Evolutionary conservation across 2,329 filamentous ascomycete species (phyloP), one percentile per base, ranked within the genome.

Genomic region (Aspergillus neotritici): DNA sequence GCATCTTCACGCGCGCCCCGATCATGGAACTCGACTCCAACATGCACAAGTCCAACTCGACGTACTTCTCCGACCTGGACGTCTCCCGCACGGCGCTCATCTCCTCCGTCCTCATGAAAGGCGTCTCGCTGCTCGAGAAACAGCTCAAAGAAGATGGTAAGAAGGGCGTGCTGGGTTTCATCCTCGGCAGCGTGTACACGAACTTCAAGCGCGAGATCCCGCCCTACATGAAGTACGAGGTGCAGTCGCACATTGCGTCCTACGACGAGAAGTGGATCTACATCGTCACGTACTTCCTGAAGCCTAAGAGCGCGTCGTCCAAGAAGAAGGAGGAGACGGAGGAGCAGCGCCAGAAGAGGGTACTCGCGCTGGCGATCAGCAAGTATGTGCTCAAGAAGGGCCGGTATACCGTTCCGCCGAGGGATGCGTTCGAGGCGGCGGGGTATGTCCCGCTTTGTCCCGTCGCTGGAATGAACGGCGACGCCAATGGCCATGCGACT

Each of bases 31-130:
- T 82, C 60, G 88, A 94, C 68, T 86, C 87, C 71, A 90, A 90
- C 69, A 62, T 87, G 29, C 84, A 89, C 74, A 87, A 88, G 64
- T 82, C 80, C 51, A 86, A 87, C 70, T 79, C 77, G 49, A 93
- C 87, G 33, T 94, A 93, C 72, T 93, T 93, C 63, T 73, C 82
- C 56, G 87, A 94, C 65, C 80, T 91, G 49, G 87, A 94, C 66
- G 78, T 90, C 43, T 81, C 83, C 33, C 83, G 91, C 37, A 84
- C 84, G 1, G 85, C 93, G 50, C 78, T 91, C 11, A 79, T 93
- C 41, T 82, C 82, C 40, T 78, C 79, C 55, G 69, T 88, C 4
- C 66, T 82, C 31, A 74, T 75, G 12, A 73, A 75, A 0, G 80
- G 79, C 2, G 70, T 82, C 49, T 64, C 68, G 16, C 62, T 66